A percentile compares a stretch with the other conserved stretches of the same genome.
Evolutionary conservation across 2,329 filamentous ascomycete genomes (phyloP).

Genomic region (Cryphonectria carpinicola): DNA sequence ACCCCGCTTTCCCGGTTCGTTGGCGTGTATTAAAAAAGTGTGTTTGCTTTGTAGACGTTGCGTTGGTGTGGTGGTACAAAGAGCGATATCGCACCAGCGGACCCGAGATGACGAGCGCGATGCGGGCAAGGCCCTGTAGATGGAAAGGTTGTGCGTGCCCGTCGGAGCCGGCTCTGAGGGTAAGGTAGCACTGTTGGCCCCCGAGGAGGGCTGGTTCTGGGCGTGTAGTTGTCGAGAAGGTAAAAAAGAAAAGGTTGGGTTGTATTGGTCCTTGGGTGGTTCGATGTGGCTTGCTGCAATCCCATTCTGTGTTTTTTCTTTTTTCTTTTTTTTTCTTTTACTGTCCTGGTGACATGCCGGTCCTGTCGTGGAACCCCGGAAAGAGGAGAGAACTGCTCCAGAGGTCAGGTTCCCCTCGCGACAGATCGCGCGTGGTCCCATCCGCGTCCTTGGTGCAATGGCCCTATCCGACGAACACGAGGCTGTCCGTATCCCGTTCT

Average conservation of each 20-base stretch:
- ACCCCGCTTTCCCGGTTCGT: constrained; percentile 8
- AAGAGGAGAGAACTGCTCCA: not conserved
- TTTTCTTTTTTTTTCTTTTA: no score
- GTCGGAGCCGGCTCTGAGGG: constrained; percentile 27
- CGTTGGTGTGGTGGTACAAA: constrained; percentile 26
- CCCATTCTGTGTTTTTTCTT: not conserved
- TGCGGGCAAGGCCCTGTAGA: constrained; percentile 26
- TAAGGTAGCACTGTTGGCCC: not conserved
- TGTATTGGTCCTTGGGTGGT: not conserved
- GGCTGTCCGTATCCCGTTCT: constrained; percentile 12
- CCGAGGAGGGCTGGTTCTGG: constrained; percentile 8
- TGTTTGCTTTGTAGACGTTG: constrained; percentile 24
- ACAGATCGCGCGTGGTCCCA: not conserved
- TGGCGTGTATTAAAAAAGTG: constrained; percentile 23
- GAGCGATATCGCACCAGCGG: constrained; percentile 10
- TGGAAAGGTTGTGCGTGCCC: constrained; percentile 26
- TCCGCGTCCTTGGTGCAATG: not conserved
- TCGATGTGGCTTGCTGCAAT: constrained; percentile 7
- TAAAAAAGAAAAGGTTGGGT: not conserved
- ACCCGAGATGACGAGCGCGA: constrained; percentile 5
- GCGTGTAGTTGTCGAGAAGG: not conserved
- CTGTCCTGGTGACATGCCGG: not conserved
- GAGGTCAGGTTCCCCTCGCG: not conserved
- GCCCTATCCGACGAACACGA: not conserved
- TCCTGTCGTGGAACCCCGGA: not conserved